Evolutionary conservation across 2,329 filamentous ascomycete species (phyloP).

Genomic region (Talaromyces sp.): DNA sequence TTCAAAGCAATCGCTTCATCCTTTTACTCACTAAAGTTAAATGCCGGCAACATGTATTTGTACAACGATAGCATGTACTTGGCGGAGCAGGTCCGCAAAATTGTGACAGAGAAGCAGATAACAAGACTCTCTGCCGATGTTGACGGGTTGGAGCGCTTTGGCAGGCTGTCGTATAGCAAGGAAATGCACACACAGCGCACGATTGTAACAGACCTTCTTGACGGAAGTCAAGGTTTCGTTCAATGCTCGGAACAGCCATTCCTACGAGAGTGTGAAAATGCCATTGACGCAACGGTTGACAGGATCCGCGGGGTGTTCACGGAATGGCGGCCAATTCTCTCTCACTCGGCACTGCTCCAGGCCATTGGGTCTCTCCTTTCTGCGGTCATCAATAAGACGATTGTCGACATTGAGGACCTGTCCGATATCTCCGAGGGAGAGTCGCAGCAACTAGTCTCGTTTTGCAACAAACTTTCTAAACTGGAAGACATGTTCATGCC

Average conservation of each 20-base stretch:
- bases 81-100: slow-evolving; percentile 47
- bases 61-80: slow-evolving; percentile 61
- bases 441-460: slow-evolving; percentile 53
- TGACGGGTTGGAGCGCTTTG: slow-evolving; percentile 53
- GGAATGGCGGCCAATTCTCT: slow-evolving; percentile 55
- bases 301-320: slow-evolving; percentile 52
- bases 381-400: slow-evolving; percentile 54
- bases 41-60: slow-evolving; percentile 56
- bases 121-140: slow-evolving; percentile 51
- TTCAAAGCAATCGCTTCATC: slow-evolving; percentile 45
- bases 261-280: slow-evolving; percentile 55
- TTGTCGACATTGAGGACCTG: slow-evolving; percentile 58
- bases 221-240: slow-evolving; percentile 58
- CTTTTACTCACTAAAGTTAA: slow-evolving; percentile 40
- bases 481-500: slow-evolving; percentile 54
- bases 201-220: slow-evolving; percentile 57
- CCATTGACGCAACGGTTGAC: slow-evolving; percentile 54
- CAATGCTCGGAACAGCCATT: slow-evolving; percentile 57
- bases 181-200: slow-evolving; percentile 63
- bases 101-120: slow-evolving; percentile 44
- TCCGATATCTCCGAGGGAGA: slow-evolving; percentile 61
- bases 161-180: slow-evolving; percentile 56
- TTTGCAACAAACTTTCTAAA: slow-evolving; percentile 52
- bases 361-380: slow-evolving; percentile 55
- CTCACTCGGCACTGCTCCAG: slow-evolving; percentile 57